Evolutionary conservation across 2,329 filamentous ascomycete genomes (phyloP), one percentile per base, ranked within the genome.

Genomic region (Hypomyces perniciosus): DNA sequence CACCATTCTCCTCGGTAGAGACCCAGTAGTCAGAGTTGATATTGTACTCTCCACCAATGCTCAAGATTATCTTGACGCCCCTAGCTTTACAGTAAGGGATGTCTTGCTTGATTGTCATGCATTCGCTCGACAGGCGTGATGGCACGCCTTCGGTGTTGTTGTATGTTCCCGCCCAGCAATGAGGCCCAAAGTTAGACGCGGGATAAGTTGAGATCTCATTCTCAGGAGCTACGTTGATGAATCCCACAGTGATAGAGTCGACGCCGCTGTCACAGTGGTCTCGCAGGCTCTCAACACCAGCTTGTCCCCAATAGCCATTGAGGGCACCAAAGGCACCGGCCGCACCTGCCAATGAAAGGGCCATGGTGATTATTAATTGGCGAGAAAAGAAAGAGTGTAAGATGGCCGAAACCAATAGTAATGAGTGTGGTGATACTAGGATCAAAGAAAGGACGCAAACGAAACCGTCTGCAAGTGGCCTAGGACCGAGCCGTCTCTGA

Each of bases 231-330:
- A 57, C 53, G 56, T 65, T 70, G 51, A 73, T 62, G 52, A 73
- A 72, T 33, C 62, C 59, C 27, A 73, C 53, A 2, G 70, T 68
- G 37, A 70, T 64, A 48, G 65, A 71, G 45, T 70, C 64, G 38
- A 71, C 61, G 10, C 64, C 65, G 46, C 58, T 57, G 56, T 69
- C 64, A 53, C 71, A 73, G 57, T 70, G 66, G 8, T 58, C 47
- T 20, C 59, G 54, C 20, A 74, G 63, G 27, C 61, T 44, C 26
- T 70, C 66, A 28, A 48, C 47, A 5, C 63, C 61, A 13, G 56
- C 51, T 63, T 73, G 70, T 9, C 71, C 71, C 68, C 69, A 72
- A 60, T 72, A 72, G 29, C 67, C 67, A 56, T 71, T 70, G n/a
- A 72, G 59, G 10, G 62, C 62, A 34, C 65, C 66, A 44, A 57